Conservation (phyloP, 306 rosid genomes). For the Lathyrus tuberosus region DNA sequence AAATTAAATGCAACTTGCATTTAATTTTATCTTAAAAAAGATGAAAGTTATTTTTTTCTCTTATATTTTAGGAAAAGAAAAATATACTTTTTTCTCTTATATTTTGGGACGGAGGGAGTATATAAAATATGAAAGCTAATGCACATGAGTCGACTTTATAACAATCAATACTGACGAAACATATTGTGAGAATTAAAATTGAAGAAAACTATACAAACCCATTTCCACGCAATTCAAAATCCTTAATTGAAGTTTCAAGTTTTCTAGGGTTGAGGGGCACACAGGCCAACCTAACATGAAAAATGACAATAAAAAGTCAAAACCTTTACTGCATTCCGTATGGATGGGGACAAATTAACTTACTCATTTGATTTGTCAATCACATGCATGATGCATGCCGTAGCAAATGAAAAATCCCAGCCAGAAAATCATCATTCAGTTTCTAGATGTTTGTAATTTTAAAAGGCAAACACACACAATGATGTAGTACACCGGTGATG, state of each 20-base stretch:
- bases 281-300: not conserved
- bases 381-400: constrained; percentile 23
- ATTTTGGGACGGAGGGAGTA: too few species aligned
- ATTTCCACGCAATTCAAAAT: constrained; percentile 2
- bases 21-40: too few species aligned
- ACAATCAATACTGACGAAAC: too few species aligned
- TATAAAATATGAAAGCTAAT: too few species aligned
- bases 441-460: constrained; percentile 2
- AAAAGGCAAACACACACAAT: not conserved
- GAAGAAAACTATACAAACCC: not conserved
- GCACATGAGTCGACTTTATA: too few species aligned
- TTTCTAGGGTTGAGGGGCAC: constrained; percentile 23
- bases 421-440: constrained; percentile 10
- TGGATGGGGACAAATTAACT: constrained; percentile 11
- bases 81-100: too few species aligned
- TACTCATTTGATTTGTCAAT: not conserved
- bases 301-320: not conserved
- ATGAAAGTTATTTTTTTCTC: too few species aligned
- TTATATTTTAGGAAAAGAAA: too few species aligned
- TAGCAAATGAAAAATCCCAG: constrained; percentile 1
- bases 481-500: not conserved
- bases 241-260: not conserved
- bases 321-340: not conserved
- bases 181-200: too few species aligned
- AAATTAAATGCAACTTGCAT: too few species aligned